Evolutionary conservation across 345 rosid genomes (phyloP), one percentile per base, ranked within the genome.

Genomic region (Salix udensis): DNA sequence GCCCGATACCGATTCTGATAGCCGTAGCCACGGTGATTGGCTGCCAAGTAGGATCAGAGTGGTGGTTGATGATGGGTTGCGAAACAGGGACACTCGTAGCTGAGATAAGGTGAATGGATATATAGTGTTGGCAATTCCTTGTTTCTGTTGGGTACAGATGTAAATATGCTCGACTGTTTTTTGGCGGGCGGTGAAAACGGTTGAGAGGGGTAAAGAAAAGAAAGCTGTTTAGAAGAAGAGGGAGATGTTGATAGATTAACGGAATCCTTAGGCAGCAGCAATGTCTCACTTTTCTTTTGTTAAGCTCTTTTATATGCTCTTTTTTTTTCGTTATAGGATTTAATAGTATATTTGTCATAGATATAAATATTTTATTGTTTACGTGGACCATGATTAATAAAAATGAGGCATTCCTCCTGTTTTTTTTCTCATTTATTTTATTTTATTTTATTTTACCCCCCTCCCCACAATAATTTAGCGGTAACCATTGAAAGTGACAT

Each of bases 21-120:
- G 76, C 77, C 75, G 82, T 68, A 72, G 77, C 80, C 77, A 70
- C 1, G 92, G 88, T 48, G 91, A 92, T 10, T 82, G 86, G 84
- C 92, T 93, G 61, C 97, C 98, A 12, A 71, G 85, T 65, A 81
- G 81, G 67, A 81, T 90, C 74, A 86, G 83, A 80, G 85, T 90
- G 82, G 83, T 74, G 79, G 88, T 83, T 72, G 91, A 88, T 72
- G 91, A 88, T 64, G 87, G 86, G 61, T 76, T 79, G 74, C 87
- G 82, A 87, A 10, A 14, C 62, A 9, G 4, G 23, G 11, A 8
- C 12, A 10, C 6, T 23, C 28, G 23, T 9, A 3, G 62, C 28
- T 34, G 6, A 31, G 11, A 18, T 18, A 8, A 8, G 50, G 36
- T 8, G 13, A 11, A 34, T 21, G 50, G 23, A 14, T 67, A 64